These are phyloP conservation scores for Pythium diclinum DNA, from an alignment of 352 stramenopile genomes.

Conservation along the genomic window DNA sequence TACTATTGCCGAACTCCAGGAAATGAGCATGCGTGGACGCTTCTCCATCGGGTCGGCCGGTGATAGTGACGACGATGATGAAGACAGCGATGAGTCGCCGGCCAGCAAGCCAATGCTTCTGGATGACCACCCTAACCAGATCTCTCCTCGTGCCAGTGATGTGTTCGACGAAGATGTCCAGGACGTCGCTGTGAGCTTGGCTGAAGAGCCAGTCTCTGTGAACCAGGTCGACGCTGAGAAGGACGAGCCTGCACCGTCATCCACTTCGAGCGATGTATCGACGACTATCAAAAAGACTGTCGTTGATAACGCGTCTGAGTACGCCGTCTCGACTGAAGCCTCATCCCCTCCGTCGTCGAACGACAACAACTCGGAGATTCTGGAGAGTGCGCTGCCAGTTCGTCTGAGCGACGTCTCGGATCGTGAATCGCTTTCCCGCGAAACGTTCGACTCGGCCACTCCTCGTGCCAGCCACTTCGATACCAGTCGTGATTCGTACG, in stretches of 20 bases:
- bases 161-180: neutral
- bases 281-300: neutral
- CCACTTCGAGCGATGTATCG: neutral
- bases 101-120: constrained; percentile 8
- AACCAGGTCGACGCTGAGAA: neutral
- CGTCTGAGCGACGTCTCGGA: constrained; percentile 24
- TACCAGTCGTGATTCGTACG: constrained; percentile 31
- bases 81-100: constrained; percentile 18
- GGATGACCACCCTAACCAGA: neutral
- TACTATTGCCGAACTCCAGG: constrained; percentile 43
- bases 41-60: constrained; percentile 38
- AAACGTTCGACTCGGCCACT: constrained; percentile 36
- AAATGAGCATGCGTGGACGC: constrained; percentile 43
- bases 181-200: neutral
- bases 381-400: neutral
- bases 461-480: constrained; percentile 36
- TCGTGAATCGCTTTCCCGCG: constrained; percentile 16
- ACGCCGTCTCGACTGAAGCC: constrained; percentile 1
- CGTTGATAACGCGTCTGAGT: constrained; percentile 1
- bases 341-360: constrained; percentile 7
- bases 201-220: constrained; percentile 1
- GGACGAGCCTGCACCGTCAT: neutral
- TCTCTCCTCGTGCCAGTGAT: neutral
- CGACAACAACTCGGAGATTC: constrained; percentile 18
- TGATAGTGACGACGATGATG: constrained; percentile 38